These are phyloP conservation scores for Fagopyrum tataricum DNA, from an alignment of 148 eudicot genomes.

Conservation along the genomic window DNA sequence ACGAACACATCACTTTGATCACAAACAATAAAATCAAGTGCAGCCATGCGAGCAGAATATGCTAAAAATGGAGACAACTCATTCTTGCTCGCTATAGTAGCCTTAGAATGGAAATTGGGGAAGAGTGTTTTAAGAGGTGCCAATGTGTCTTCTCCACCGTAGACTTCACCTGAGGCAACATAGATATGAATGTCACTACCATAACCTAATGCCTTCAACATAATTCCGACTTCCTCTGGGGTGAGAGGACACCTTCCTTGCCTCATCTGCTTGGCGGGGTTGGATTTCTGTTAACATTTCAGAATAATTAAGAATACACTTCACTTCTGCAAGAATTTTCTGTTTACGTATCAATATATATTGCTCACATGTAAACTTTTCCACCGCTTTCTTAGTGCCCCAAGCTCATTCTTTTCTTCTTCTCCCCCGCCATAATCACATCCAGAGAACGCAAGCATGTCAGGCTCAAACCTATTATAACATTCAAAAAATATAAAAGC, in stretches of 20 bases:
- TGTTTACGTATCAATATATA: not conserved
- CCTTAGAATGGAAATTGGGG: conserved; percentile 72
- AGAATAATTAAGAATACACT: conserved; percentile 5
- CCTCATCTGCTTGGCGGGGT: conserved; percentile 76
- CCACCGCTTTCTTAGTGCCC: conserved; percentile 62
- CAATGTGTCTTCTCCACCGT: conserved; percentile 73
- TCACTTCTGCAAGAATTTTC: not conserved
- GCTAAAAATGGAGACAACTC: conserved; percentile 61
- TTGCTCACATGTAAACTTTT: conserved; percentile 70
- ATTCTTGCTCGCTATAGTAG: conserved; percentile 51
- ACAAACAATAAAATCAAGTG: conserved; percentile 76
- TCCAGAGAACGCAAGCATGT: conserved; percentile 96
- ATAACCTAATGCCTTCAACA: conserved; percentile 83
- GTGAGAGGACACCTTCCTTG: conserved; percentile 81
- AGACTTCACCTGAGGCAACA: conserved; percentile 83
- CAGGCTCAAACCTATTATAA: conserved; percentile 78
- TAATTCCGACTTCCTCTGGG: conserved; percentile 85
- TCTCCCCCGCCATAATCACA: conserved; percentile 92
- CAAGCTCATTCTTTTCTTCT: conserved; percentile 57
- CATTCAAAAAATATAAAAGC: not conserved
- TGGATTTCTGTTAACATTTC: conserved; percentile 41
- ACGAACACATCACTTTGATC: conserved; percentile 83
- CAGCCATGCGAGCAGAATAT: conserved; percentile 87
- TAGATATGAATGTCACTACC: conserved; percentile 60
- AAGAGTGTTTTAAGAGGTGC: conserved; percentile 75